Base-by-base conservation (phyloP, 768 basidiomycete species). In the Amanita jacksonii region DNA sequence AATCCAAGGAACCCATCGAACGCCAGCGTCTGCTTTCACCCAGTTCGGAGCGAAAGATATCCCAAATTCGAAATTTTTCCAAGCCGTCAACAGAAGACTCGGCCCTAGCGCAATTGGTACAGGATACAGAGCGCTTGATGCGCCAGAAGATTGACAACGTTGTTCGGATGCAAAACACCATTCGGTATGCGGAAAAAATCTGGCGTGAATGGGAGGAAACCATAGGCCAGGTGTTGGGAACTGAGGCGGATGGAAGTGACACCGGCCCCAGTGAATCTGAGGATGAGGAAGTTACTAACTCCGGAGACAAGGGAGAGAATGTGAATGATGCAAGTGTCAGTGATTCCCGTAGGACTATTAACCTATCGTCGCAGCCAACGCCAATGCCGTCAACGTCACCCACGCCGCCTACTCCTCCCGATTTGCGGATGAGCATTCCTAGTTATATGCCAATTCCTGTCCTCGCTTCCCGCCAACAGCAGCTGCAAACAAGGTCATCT, bases 201-300 rank as follows among this genome's bases (percentile, higher is more conserved):
- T 81, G 94, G 68, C 84, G 85, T 54, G 96, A 98, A 64, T 98
- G 94, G 93, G 85, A 97, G 62, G 85, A 87, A 55, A 80, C 77
- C 53, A 83, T 96, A 10, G 83, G 79, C 48, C 73, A 77, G 53
- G 74, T 71, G 32, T 62, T 93, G 25, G 73, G 73, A 3, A 65
- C 66, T 25, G 64, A 69, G 20, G 74, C 79, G 13, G 76, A 38
- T n/a, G 42, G 31, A 19, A 41, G 40, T 28, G 39, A 41, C 35
- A 78, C 75, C 6, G 78, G 77, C 33, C 75, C 66, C 33, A 58
- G 64, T 32, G 73, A 69, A 38, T 65, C 68, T 43, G 66, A 67
- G 25, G 70, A 67, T 30, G 63, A 65, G 24, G 58, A 66, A 8
- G 65, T 62, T 3, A 63, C 57, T 32, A 61, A 51, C 19, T 61